Conservation (phyloP, 805 yeast genomes). For the Hemisphaericaspora nanyangensis region DNA sequence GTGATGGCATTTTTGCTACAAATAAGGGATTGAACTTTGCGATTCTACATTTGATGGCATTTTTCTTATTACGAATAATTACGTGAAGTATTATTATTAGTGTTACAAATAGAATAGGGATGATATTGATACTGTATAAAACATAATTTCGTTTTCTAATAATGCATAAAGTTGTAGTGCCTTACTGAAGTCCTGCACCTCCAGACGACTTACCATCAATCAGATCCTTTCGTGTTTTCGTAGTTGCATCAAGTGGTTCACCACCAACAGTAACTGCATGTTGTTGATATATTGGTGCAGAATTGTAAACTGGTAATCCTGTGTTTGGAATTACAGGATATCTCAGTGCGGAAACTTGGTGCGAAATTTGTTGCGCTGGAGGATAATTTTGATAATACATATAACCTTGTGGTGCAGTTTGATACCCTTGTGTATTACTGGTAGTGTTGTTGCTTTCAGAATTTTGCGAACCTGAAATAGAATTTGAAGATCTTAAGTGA, state of each 20-base stretch:
- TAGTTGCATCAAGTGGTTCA: background rate
- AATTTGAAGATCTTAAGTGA: slow-evolving; percentile 4
- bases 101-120: too few species aligned
- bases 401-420: slow-evolving; percentile 2
- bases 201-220: background rate
- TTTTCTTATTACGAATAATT: too few species aligned
- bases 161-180: too few species aligned
- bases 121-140: too few species aligned
- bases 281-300: slow-evolving; percentile 1
- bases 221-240: slow-evolving; percentile 1
- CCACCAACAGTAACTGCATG: background rate
- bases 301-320: background rate
- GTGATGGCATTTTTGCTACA: too few species aligned
- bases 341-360: background rate
- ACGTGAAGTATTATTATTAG: too few species aligned
- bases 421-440: background rate
- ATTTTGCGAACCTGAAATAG: background rate
- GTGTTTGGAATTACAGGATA: background rate
- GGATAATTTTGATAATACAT: slow-evolving; percentile 3
- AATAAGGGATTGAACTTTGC: too few species aligned
- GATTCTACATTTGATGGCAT: too few species aligned
- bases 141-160: too few species aligned
- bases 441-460: background rate
- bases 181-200: background rate
- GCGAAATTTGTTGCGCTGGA: background rate